Evolutionary conservation across 768 basidiomycete species (phyloP), one percentile per base, ranked within the genome.

Genomic region (Suillus fuscotomentosus): DNA sequence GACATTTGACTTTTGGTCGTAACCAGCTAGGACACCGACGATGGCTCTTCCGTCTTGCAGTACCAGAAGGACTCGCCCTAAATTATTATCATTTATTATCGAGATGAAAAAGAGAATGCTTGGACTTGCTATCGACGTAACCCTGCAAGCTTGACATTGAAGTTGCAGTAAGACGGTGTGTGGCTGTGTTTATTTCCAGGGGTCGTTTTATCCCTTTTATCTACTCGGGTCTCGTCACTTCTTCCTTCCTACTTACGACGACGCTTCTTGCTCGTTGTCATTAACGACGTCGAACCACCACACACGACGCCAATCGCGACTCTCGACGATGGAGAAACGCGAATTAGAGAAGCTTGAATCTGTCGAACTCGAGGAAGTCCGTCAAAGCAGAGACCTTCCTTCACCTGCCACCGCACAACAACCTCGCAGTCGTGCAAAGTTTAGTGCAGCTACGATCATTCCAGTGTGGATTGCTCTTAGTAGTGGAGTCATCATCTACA

Each of bases 41-140:
- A 99, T 97, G 48, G 91, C 88, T 71, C 97, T 88, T 60, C 97
- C 97, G 76, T 99, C 97, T 82, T 98, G 95, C 41, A 98, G 89
- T 68, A 98, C 88, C 73, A 99, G 88, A 65, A 96, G 85, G 70
- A 99, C 95, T 75, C 89, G 92, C 70, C 90, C 94, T 95, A 73
- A 7, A 61, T 51, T 38, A 31, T 34, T 13, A 39, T 45, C 22
- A 55, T 22, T 48, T 48, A 48, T 24, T 48, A 24, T 24, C 6
- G 14, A 24, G 22, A 48, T 24, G 22, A 24, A 13, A 48, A 14
- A 14, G 48, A 48, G n/a, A 6, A 48, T 7, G 48, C 48, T 24
- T 48, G 42, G 8, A 78, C 88, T 69, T 68, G 89, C 91, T 90
- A 83, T 95, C 92, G 76, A 95, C 89, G 78, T 94, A 97, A 82